Evolutionary conservation across 2,329 filamentous ascomycete species (phyloP).

Genomic region (Seiridium cupressi): DNA sequence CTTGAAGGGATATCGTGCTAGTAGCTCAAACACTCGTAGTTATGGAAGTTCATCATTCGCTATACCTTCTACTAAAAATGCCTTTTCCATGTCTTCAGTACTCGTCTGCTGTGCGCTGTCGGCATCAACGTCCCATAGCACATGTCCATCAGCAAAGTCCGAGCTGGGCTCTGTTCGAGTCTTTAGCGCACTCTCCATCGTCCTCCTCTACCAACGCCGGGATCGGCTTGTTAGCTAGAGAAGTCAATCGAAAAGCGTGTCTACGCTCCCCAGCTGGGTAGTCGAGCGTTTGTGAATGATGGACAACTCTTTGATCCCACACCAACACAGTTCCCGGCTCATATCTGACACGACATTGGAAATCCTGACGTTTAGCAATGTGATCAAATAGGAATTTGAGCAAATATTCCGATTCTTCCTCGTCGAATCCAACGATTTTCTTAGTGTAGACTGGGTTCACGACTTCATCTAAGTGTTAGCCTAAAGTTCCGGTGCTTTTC

Average conservation of each 20-base stretch:
- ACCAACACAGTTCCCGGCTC: background rate
- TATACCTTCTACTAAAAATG: too few relatives aligned
- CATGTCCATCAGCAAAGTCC: conserved; percentile 12
- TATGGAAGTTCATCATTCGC: background rate
- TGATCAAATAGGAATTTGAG: conserved; percentile 69
- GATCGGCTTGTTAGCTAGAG: conserved; percentile 12
- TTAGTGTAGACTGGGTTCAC: conserved; percentile 63
- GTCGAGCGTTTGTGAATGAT: conserved; percentile 1
- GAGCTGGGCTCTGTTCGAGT: conserved; percentile 13
- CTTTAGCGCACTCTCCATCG: conserved; percentile 18
- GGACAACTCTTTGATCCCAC: background rate
- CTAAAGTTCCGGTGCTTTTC: background rate
- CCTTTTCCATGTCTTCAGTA: too few relatives aligned
- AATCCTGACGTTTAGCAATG: conserved; percentile 40
- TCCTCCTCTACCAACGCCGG: conserved; percentile 16
- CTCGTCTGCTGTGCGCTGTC: too few relatives aligned
- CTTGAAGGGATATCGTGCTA: background rate
- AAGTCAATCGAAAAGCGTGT: conserved; percentile 12
- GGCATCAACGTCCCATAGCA: too few relatives aligned
- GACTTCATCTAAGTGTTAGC: background rate
- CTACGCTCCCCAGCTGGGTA: background rate
- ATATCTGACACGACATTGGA: background rate
- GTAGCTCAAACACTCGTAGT: background rate
- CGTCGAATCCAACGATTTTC: conserved; percentile 63
- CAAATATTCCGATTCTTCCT: conserved; percentile 65